These are phyloP conservation scores for Maudiozyma pseudohumilis DNA, from an alignment of 805 yeast species.

Conservation along the genomic window DNA sequence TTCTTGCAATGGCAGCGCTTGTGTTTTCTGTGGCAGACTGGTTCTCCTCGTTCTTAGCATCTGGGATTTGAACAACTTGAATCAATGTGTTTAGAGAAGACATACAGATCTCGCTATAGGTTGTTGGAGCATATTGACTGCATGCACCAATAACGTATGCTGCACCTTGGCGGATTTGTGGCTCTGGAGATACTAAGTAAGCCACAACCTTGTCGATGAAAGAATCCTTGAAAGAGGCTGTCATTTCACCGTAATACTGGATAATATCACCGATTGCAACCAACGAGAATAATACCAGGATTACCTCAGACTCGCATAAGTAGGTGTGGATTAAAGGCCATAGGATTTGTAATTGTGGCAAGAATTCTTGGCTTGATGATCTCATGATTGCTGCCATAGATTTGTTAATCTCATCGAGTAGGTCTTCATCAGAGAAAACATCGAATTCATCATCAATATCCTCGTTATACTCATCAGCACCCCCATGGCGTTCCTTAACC, in stretches of 20 bases:
- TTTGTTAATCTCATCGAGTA: constrained; percentile 76
- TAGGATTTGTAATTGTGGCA: constrained; percentile 54
- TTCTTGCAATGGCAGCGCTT: constrained; percentile 72
- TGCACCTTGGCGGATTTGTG: constrained; percentile 79
- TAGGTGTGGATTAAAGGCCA: constrained; percentile 52
- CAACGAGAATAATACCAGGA: constrained; percentile 65
- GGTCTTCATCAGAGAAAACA: constrained; percentile 81
- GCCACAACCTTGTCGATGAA: constrained; percentile 58
- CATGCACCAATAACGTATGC: constrained; percentile 77
- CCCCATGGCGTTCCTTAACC: constrained; percentile 59
- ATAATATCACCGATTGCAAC: constrained; percentile 72
- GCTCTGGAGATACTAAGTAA: constrained; percentile 52
- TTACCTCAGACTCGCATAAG: constrained; percentile 56
- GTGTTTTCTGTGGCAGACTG: constrained; percentile 81
- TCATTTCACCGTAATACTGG: constrained; percentile 65
- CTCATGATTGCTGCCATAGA: constrained; percentile 63
- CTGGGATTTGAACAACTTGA: constrained; percentile 64
- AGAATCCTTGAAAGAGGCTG: constrained; percentile 52
- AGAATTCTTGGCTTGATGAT: constrained; percentile 44
- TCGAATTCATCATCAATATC: constrained; percentile 77
- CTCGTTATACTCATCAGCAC: constrained; percentile 80
- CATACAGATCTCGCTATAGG: constrained; percentile 52
- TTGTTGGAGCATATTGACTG: constrained; percentile 67
- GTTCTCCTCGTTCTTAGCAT: constrained; percentile 78
- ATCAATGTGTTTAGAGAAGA: constrained; percentile 68